Percentiles rank a stretch among this genome's conserved stretches.
phyloP scores from a whole-genome alignment of 192 early-diverging fungal genomes.

The Jimgerdemannia lactiflua region DNA sequence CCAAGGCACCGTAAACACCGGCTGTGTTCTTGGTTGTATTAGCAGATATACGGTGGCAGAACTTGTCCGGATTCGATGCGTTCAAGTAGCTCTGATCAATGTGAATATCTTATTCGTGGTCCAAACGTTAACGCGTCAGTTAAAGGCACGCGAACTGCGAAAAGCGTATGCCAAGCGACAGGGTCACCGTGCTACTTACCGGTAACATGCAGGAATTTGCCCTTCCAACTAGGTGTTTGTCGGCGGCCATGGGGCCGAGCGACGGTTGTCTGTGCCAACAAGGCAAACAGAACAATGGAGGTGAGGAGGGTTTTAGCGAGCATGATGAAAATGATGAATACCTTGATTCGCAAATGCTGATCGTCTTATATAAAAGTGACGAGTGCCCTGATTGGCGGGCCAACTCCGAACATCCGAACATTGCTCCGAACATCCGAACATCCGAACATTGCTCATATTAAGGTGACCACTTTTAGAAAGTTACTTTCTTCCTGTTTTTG shows the following conservation, averaged over 20 bases:
- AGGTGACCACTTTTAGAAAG: no score
- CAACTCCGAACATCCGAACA: no score
- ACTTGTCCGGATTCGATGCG: constrained; percentile 21
- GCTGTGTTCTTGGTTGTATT: constrained; percentile 18
- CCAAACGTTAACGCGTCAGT: not conserved
- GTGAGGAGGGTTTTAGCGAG: not conserved
- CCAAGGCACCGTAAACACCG: constrained; percentile 32
- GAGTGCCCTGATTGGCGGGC: no score
- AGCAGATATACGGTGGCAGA: constrained; percentile 27
- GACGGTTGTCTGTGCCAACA: not conserved
- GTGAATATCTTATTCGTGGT: constrained; percentile 30
- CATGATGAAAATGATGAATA: not conserved
- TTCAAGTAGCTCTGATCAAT: constrained; percentile 28
- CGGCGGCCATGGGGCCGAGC: not conserved
- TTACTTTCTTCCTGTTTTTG: no score
- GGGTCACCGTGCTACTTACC: constrained; percentile 2
- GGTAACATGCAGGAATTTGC: constrained; percentile 32
- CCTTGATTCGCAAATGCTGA: no score
- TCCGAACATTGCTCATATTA: no score
- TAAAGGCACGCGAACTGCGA: not conserved
- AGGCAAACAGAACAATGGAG: not conserved
- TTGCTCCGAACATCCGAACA: no score
- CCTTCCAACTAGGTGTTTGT: not conserved
- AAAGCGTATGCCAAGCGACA: not conserved
- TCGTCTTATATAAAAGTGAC: no score